Evolutionary conservation across 2,329 filamentous ascomycete species (phyloP), one percentile per base, ranked within the genome.

Genomic region (Ophiognomonia clavigignenti-juglandacearum): DNA sequence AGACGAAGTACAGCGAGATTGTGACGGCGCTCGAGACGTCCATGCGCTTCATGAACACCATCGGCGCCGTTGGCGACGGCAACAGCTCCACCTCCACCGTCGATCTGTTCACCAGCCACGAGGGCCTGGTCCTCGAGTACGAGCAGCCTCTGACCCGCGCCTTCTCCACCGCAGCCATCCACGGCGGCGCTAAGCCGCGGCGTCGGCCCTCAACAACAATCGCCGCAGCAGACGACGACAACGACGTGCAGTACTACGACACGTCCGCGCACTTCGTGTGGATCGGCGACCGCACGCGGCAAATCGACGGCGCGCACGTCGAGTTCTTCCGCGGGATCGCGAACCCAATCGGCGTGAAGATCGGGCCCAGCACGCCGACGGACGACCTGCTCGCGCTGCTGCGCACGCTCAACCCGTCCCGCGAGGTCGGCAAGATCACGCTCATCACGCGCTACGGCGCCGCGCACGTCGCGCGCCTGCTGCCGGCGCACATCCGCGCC

Each of bases 201-300:
- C 24, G 32, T 14, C 14, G 32, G 8, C 16, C 45, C 41, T 29
- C 22, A 62, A 34, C 71, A 41, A 64, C 58, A n/a, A n/a, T n/a
- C n/a, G 47, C 54, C 45, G 42, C 53, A 40, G 31, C 36, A 43
- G 54, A 31, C 34, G 23, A 35, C 31, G 32, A 61, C 35, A 56
- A 68, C 42, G 63, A 66, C 14, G 80, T 79, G 59, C 82, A 84
- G 59, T 95, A 88, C 77, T 97, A 95, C 71, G 86, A 96, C 68
- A 97, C 92, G 0, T 95, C 89, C 4, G 88, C 89, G 0, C 93
- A 98, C 64, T 97, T 98, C 72, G 78, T 98, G 64, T 98, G 93
- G 93, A 95, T 98, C 58, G 93, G 93, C 45, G 93, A 98, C 67
- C 87, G 93, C 55, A 98, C 93, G 2, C 82, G 93, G 39, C 92